Base-by-base conservation (phyloP, 2,329 filamentous ascomycete genomes). In the Aspergillus sp. region DNA sequence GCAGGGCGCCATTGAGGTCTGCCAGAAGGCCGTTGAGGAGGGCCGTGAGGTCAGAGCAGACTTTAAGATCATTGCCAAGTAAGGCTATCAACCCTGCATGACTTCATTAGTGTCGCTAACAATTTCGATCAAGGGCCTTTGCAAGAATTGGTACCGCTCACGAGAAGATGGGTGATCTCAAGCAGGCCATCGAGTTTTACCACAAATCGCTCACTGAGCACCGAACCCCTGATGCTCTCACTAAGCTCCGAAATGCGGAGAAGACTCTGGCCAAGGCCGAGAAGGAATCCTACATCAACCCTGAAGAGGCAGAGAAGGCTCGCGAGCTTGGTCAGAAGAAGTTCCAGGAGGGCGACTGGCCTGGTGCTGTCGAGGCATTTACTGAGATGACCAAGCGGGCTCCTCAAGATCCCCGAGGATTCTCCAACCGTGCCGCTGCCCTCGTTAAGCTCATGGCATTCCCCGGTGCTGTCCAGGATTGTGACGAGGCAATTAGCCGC, bases 51-150 rank as follows among this genome's bases (percentile, higher is more conserved):
- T 94, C 56, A 86, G 90, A 44, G 90, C 93, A 51, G 93, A 98
- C 72, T 98, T 97, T 78, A 98, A 98, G 81, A 79, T 90, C 62
- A 91, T 98, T 54, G 90, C 94, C 64, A 97, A 96, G 82, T 88
- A 66, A 48, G 68, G 61, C 28, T 36, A 6, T 3, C 10, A 13
- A 3, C 7, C 10, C 3, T 9, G 6, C 32, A 26, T n/a, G 28
- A 26, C 1, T 19, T 7, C 11, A 4, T 19, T 33, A 5, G 5
- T 11, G n/a, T 40, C 46, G 31, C 58, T 56, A 43, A 54, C 39
- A 31, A n/a, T 5, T 19, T 19, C 19, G 36, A 39, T 31, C 45
- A 40, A 78, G 75, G 67, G 80, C 91, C n/a, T 96, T 93, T 60
- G 90, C 90, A 33, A 89, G 93, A 57, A 95, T 98, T 56, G 93